Evolutionary conservation across 78 protist species (phyloP).

Genomic region (Emiliania huxleyi): DNA sequence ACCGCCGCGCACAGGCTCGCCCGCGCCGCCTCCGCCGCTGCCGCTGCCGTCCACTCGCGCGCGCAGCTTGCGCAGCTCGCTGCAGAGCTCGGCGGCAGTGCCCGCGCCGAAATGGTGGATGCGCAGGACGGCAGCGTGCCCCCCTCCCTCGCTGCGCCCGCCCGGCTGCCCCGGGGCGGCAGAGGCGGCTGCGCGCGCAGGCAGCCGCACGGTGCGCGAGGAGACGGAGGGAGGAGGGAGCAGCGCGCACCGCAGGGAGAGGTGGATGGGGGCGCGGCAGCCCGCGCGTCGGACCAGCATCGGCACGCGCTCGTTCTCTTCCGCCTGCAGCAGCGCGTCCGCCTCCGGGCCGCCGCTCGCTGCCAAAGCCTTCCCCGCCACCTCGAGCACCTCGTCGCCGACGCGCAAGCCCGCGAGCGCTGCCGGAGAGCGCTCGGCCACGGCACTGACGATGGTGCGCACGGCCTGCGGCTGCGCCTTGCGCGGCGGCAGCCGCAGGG

Average conservation of each 20-base stretch:
- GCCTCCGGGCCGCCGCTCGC: not conserved
- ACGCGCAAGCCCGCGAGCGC: not conserved
- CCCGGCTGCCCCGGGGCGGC: not conserved
- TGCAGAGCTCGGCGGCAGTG: not conserved
- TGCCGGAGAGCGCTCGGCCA: not conserved
- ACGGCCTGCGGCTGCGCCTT: not conserved
- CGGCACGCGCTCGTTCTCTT: not conserved
- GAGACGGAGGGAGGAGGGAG: not conserved
- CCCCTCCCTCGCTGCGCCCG: not conserved
- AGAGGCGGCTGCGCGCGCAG: not conserved
- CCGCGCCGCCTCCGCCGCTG: not conserved
- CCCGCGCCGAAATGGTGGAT: not conserved
- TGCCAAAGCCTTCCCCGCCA: not conserved
- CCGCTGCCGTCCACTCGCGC: no score
- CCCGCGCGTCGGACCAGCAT: not conserved
- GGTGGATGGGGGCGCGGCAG: not conserved
- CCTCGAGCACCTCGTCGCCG: not conserved
- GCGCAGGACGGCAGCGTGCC: not conserved
- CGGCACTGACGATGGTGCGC: not conserved
- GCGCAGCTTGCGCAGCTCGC: not conserved
- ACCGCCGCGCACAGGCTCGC: no score
- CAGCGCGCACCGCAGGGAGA: not conserved
- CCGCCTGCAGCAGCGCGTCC: not conserved
- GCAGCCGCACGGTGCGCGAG: not conserved
- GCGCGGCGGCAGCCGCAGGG: not conserved